phyloP scores from a whole-genome alignment of 257 asterid species.

The Przewalskia tangutica region DNA sequence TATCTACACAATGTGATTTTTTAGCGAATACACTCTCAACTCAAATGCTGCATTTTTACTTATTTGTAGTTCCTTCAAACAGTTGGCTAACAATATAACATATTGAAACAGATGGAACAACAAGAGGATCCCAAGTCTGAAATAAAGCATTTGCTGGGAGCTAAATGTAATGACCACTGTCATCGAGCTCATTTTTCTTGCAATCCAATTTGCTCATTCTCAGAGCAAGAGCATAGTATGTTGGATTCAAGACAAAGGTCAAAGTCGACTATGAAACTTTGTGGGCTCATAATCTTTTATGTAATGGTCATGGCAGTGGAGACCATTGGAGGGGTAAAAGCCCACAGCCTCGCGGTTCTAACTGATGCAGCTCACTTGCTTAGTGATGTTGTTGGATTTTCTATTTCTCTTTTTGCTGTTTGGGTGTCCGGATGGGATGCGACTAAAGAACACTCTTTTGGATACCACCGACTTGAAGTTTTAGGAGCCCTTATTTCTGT shows the following conservation, averaged over 20 bases:
- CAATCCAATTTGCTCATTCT: constrained; percentile 57
- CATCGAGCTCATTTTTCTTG: constrained; percentile 25
- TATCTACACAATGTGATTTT: too few species aligned
- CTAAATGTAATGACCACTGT: constrained; percentile 12
- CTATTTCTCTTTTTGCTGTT: constrained; percentile 56
- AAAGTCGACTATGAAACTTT: constrained; percentile 44
- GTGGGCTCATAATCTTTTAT: constrained; percentile 48
- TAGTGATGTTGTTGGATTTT: constrained; percentile 56
- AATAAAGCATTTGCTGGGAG: constrained; percentile 21
- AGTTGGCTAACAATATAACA: background rate
- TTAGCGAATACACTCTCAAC: background rate
- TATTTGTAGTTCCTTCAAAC: background rate
- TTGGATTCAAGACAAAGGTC: constrained; percentile 45
- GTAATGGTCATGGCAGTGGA: constrained; percentile 50
- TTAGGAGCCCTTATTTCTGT: constrained; percentile 70
- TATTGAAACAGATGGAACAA: constrained; percentile 40
- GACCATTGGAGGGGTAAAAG: constrained; percentile 57
- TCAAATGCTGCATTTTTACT: background rate
- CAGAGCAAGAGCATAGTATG: constrained; percentile 24
- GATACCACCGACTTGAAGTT: constrained; percentile 66
- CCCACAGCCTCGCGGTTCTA: constrained; percentile 74
- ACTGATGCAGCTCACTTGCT: constrained; percentile 77
- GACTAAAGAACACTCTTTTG: constrained; percentile 58
- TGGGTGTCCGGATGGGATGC: constrained; percentile 66
- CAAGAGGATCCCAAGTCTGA: constrained; percentile 12